These are phyloP conservation scores for Pleurotus tuoliensis DNA, from an alignment of 768 basidiomycete species.

Conservation along the genomic window DNA sequence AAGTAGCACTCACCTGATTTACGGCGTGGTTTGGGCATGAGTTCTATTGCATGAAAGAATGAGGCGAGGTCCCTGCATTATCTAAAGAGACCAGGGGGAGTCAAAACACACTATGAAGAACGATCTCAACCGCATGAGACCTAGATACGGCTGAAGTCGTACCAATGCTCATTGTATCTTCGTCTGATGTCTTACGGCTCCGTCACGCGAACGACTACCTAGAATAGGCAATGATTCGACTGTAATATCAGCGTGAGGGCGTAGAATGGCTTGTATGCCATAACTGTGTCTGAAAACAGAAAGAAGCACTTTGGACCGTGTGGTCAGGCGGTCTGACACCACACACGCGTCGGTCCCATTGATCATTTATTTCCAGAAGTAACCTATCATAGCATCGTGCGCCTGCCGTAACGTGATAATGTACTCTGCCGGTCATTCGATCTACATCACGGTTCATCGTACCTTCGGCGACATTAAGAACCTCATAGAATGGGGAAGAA, in stretches of 20 bases:
- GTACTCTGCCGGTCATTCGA: not conserved
- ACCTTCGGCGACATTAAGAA: not conserved
- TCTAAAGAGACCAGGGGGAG: not conserved
- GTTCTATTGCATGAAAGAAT: not conserved
- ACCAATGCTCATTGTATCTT: not conserved
- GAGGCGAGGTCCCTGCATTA: not conserved
- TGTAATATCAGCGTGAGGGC: not conserved
- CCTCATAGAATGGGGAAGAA: not conserved
- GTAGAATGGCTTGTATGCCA: not conserved
- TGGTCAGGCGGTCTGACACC: not conserved
- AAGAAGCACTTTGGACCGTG: not conserved
- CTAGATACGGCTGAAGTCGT: not conserved
- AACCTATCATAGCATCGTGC: not conserved
- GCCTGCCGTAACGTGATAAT: not conserved
- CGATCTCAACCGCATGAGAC: not conserved
- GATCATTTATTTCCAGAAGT: not conserved
- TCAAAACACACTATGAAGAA: not conserved
- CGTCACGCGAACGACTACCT: too few relatives aligned
- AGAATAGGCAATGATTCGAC: too few relatives aligned
- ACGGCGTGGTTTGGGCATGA: not conserved
- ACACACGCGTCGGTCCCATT: not conserved
- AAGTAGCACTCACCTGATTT: not conserved
- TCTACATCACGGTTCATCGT: not conserved
- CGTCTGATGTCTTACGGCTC: too few relatives aligned
- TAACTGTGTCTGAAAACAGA: not conserved